A percentile compares a stretch with the other conserved stretches of the same genome.
Conservation (phyloP, 2,329 filamentous ascomycete species). For the Diaporthe citrichinensis region DNA sequence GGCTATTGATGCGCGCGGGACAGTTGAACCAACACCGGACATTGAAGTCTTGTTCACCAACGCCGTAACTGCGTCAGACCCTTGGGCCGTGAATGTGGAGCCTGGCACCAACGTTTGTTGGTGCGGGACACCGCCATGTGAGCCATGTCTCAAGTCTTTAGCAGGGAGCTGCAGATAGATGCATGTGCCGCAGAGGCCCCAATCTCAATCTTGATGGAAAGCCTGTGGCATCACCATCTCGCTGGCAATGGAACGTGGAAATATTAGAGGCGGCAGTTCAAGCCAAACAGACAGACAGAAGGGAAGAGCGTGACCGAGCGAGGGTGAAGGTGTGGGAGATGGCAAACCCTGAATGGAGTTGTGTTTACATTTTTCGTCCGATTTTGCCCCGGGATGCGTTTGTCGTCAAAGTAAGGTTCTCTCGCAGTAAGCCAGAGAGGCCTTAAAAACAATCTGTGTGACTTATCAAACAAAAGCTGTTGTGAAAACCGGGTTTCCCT, state of each 20-base stretch:
- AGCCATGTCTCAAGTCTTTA: constrained; percentile 6
- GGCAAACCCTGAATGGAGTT: not conserved
- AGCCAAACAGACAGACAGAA: not conserved
- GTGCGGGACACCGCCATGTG: not conserved
- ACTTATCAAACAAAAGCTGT: not conserved
- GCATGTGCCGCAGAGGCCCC: not conserved
- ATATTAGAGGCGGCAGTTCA: not conserved
- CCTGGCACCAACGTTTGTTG: not conserved
- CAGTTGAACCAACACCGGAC: not conserved
- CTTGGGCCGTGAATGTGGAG: not conserved
- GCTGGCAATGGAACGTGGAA: not conserved
- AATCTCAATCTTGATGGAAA: not conserved
- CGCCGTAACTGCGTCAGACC: not conserved
- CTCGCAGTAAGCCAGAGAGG: not conserved
- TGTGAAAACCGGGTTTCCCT: not conserved
- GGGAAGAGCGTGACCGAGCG: not conserved
- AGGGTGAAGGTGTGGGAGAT: not conserved
- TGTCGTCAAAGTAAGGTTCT: not conserved
- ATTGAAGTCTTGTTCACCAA: not conserved
- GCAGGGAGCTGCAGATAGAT: not conserved
- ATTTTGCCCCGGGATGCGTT: not conserved
- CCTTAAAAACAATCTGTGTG: not conserved
- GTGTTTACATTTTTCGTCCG: not conserved
- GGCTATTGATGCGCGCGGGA: not conserved
- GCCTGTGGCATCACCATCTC: not conserved